A percentile compares a stretch with the other conserved stretches of the same genome.
Evolutionary conservation across 2,329 filamentous ascomycete species (phyloP).

Genomic region (Hysterium pulicare): DNA sequence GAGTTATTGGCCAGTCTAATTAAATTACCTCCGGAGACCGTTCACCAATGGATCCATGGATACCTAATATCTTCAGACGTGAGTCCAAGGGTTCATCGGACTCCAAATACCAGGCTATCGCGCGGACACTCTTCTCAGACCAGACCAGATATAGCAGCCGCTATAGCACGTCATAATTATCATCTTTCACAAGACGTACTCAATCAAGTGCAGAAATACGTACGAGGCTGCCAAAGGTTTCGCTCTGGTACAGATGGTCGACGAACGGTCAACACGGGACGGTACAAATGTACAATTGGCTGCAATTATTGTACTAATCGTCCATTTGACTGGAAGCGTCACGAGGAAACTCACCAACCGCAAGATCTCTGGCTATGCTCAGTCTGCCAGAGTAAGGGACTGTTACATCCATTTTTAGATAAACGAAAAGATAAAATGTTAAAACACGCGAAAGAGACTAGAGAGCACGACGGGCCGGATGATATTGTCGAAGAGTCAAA

Average conservation of each 20-base stretch:
- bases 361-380: conserved; percentile 24
- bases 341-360: conserved; percentile 27
- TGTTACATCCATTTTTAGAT: conserved; percentile 16
- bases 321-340: conserved; percentile 23
- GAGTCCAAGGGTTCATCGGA: no score
- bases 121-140: no score
- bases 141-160: no score
- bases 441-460: conserved; percentile 16
- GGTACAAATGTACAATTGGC: conserved; percentile 19
- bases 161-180: no score
- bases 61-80: no score
- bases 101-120: no score
- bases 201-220: conserved; percentile 16
- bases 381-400: conserved; percentile 10
- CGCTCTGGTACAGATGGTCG: conserved; percentile 19
- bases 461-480: conserved; percentile 11
- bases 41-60: no score
- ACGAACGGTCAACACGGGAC: conserved; percentile 18
- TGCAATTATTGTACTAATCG: conserved; percentile 25
- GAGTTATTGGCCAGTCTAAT: no score
- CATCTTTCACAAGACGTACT: conserved; percentile 9
- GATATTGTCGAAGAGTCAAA: conserved; percentile 14
- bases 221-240: conserved; percentile 13
- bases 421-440: conserved; percentile 24
- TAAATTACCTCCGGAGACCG: no score